Evolutionary conservation across 257 asterid species (phyloP).

Genomic region (Solanum tacnaense): DNA sequence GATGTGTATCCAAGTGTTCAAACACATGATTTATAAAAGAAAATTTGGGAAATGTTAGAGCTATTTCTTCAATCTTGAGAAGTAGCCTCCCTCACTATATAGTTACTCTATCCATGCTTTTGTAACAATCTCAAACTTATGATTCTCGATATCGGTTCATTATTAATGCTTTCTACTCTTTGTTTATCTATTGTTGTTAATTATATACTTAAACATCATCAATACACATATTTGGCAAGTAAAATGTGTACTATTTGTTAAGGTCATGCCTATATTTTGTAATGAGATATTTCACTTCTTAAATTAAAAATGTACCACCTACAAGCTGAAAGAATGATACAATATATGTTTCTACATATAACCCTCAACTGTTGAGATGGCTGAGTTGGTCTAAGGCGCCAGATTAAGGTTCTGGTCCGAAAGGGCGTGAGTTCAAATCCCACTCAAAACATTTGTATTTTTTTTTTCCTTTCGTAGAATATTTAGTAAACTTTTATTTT

Average conservation of each 20-base stretch:
- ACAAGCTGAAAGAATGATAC: background rate
- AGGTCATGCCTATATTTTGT: background rate
- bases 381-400: conserved; percentile 99
- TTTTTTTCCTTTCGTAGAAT: no score
- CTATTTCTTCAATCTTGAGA: background rate
- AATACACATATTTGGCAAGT: background rate
- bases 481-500: no score
- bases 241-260: background rate
- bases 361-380: conserved; percentile 40
- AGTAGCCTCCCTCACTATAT: background rate
- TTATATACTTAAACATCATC: background rate
- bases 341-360: no score
- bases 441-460: conserved; percentile 17
- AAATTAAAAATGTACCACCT: background rate
- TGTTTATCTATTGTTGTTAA: background rate
- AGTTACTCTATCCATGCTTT: background rate
- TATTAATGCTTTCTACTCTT: background rate
- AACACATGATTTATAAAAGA: background rate
- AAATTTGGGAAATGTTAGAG: background rate
- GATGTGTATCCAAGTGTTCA: background rate
- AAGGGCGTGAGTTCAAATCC: conserved; percentile 99
- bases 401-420: conserved; percentile 99
- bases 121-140: background rate
- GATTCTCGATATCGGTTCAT: background rate
- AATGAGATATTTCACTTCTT: background rate